Percentiles rank a stretch among this genome's conserved stretches.
These are phyloP conservation scores for Mitragyna speciosa DNA, from an alignment of 257 asterid genomes.

Conservation along the genomic window DNA sequence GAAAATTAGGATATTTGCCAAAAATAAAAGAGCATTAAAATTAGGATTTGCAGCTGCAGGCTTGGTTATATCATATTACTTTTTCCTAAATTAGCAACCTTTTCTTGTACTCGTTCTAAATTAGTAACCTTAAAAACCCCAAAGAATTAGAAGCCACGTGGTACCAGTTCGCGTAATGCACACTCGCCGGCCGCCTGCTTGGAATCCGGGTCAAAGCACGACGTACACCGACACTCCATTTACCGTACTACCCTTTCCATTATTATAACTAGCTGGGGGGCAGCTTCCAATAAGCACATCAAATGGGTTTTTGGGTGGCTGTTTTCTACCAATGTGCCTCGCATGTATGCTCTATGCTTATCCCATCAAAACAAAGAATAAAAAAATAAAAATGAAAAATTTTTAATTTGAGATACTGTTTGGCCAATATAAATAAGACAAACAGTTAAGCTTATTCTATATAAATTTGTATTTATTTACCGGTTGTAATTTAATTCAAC, in stretches of 20 bases:
- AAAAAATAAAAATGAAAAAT: no score
- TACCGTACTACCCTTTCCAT: neutral
- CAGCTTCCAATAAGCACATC: neutral
- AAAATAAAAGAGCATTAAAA: neutral
- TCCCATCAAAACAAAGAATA: neutral
- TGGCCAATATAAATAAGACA: no score
- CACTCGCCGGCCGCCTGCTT: conserved; percentile 1
- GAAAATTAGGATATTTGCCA: no score
- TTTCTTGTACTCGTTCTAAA: no score
- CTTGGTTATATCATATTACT: conserved; percentile 5
- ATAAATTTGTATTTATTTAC: no score
- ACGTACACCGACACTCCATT: neutral
- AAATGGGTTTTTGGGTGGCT: neutral
- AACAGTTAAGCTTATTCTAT: no score
- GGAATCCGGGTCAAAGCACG: neutral
- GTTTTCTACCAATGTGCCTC: neutral
- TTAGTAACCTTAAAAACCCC: conserved; percentile 29
- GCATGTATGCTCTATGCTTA: neutral
- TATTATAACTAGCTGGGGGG: neutral
- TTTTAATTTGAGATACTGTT: neutral
- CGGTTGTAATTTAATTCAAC: no score
- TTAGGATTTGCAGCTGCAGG: conserved; percentile 11
- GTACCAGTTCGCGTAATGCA: neutral
- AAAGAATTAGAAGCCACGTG: conserved; percentile 14
- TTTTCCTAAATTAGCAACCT: conserved; percentile 18